Conservation (phyloP, 2,329 filamentous ascomycete genomes). For the Monosporascus sp. region DNA sequence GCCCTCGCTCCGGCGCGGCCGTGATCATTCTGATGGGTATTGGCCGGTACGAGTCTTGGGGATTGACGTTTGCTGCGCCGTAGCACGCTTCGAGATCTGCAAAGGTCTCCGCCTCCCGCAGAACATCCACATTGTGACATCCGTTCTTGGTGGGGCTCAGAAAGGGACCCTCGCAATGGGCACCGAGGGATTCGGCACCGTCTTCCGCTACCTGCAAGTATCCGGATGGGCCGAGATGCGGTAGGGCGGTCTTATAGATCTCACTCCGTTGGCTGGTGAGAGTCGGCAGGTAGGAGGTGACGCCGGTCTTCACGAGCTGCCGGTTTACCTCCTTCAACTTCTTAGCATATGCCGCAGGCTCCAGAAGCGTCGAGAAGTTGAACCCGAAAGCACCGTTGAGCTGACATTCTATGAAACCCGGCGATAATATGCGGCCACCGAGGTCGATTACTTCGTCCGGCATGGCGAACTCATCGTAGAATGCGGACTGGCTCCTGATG, state of each 20-base stretch:
- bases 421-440: constrained; percentile 74
- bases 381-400: constrained; percentile 91
- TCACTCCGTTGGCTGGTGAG: constrained; percentile 75
- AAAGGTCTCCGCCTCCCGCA: constrained; percentile 59
- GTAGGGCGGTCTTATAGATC: constrained; percentile 76
- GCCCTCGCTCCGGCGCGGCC: constrained; percentile 73
- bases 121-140: constrained; percentile 70
- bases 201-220: constrained; percentile 51
- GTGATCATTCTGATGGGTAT: constrained; percentile 72
- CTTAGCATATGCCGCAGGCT: constrained; percentile 62
- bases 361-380: constrained; percentile 78
- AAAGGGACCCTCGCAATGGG: constrained; percentile 89
- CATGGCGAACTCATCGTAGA: constrained; percentile 62
- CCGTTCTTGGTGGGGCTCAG: constrained; percentile 78
- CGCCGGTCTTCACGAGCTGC: constrained; percentile 68
- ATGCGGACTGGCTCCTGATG: constrained; percentile 60
- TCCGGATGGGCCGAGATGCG: constrained; percentile 70
- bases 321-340: constrained; percentile 67
- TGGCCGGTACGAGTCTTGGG: constrained; percentile 27
- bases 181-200: constrained; percentile 81
- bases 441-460: constrained; percentile 76
- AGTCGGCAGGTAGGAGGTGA: constrained; percentile 84
- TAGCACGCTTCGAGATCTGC: constrained; percentile 66
- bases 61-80: constrained; percentile 60
- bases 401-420: constrained; percentile 85